These are phyloP conservation scores for Trichoderma asperellum DNA, from an alignment of 2,329 filamentous ascomycete genomes.

Conservation along the genomic window DNA sequence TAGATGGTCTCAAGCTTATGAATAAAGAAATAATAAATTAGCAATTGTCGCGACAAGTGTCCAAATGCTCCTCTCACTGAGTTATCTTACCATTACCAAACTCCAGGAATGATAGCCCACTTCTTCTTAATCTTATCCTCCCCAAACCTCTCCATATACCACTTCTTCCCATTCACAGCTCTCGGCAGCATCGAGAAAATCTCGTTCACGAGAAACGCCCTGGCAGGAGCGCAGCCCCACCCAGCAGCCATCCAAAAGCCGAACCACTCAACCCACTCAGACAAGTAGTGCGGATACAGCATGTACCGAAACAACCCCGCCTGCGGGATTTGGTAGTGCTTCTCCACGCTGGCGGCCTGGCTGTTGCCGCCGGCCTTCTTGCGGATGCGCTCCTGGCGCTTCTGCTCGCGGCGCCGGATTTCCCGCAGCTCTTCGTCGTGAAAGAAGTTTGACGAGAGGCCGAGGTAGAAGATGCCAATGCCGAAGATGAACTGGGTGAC, in stretches of 20 bases:
- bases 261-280: constrained; percentile 94
- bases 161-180: constrained; percentile 76
- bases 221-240: constrained; percentile 70
- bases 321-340: constrained; percentile 85
- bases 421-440: constrained; percentile 90
- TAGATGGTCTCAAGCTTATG: background rate
- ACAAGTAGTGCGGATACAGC: constrained; percentile 91
- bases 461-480: constrained; percentile 73
- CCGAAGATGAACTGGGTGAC: constrained; percentile 62
- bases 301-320: constrained; percentile 81
- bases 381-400: constrained; percentile 52
- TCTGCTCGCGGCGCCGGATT: constrained; percentile 72
- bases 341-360: constrained; percentile 52
- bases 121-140: constrained; percentile 74
- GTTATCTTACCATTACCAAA: constrained; percentile 44
- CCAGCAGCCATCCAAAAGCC: constrained; percentile 82
- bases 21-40: background rate
- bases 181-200: constrained; percentile 87
- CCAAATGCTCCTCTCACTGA: background rate
- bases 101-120: constrained; percentile 69
- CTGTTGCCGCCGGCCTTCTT: constrained; percentile 41
- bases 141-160: constrained; percentile 90
- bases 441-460: constrained; percentile 79
- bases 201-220: constrained; percentile 84
- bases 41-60: background rate